Evolutionary conservation across 2,329 filamentous ascomycete genomes (phyloP).

Genomic region (Aureobasidium mangrovei): DNA sequence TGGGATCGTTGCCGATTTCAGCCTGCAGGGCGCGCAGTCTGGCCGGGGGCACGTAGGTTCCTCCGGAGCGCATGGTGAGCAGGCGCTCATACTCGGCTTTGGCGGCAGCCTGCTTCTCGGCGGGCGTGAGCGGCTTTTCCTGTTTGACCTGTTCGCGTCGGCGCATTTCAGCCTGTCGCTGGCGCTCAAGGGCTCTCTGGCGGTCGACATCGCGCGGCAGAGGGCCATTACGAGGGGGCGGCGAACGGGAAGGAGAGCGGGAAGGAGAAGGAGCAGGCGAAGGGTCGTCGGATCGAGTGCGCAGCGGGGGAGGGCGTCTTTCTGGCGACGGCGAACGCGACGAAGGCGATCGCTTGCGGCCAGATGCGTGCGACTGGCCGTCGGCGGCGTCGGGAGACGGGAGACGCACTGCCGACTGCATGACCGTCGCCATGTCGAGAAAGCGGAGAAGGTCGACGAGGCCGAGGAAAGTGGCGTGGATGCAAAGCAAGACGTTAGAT

Average conservation of each 20-base stretch:
- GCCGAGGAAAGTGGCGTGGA: too few species aligned
- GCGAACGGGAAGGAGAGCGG: conserved; percentile 20
- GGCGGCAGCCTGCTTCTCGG: conserved; percentile 77
- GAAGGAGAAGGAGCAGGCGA: conserved; percentile 19
- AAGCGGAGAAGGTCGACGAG: neutral
- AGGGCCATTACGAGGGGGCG: conserved; percentile 25
- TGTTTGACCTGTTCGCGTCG: conserved; percentile 34
- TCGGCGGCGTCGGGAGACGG: conserved; percentile 15
- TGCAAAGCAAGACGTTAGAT: neutral
- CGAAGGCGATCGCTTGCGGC: conserved; percentile 26
- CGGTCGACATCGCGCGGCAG: conserved; percentile 42
- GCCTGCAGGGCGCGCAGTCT: conserved; percentile 84
- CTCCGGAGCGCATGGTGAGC: conserved; percentile 84
- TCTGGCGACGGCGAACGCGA: conserved; percentile 30
- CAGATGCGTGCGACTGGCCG: conserved; percentile 10
- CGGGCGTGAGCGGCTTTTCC: conserved; percentile 54
- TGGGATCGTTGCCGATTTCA: conserved; percentile 85
- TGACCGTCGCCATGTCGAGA: conserved; percentile 13
- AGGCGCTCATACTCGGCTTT: conserved; percentile 93
- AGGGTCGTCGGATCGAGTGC: conserved; percentile 17
- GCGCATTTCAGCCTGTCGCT: conserved; percentile 40
- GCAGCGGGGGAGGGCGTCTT: conserved; percentile 26
- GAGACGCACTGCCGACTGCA: conserved; percentile 15
- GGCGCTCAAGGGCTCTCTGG: conserved; percentile 43
- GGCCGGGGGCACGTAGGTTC: conserved; percentile 92